These are phyloP conservation scores for Conticribra guillardii DNA, from an alignment of 108 stramenopile genomes.

Conservation along the genomic window DNA sequence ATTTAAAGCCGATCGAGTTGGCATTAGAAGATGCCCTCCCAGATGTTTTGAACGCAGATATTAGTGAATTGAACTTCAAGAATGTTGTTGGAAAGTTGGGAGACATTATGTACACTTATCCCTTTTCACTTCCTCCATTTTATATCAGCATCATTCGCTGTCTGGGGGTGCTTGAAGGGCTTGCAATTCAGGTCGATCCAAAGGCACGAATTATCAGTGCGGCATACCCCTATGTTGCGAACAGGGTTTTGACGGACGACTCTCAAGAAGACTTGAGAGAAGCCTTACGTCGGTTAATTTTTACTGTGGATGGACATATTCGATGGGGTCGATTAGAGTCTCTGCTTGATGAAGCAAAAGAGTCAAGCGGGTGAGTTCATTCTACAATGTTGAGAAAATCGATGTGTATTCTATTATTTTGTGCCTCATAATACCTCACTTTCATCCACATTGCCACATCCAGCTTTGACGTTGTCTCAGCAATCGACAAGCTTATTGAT, in stretches of 20 bases:
- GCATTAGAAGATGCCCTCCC: slow-evolving; percentile 91
- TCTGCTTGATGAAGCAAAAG: slow-evolving; percentile 84
- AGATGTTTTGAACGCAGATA: slow-evolving; percentile 92
- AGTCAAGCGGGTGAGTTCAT: slow-evolving; percentile 43
- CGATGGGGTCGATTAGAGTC: slow-evolving; percentile 92
- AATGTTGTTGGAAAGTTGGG: slow-evolving; percentile 95
- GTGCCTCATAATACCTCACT: too few species aligned
- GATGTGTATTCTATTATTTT: too few species aligned
- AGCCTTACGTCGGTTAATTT: slow-evolving; percentile 77
- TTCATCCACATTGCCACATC: not conserved
- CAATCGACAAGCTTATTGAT: slow-evolving; percentile 81
- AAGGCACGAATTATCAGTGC: slow-evolving; percentile 88
- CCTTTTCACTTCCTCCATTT: slow-evolving; percentile 95
- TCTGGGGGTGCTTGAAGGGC: slow-evolving; percentile 94
- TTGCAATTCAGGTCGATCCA: slow-evolving; percentile 95
- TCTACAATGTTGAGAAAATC: too few species aligned
- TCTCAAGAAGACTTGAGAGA: slow-evolving; percentile 84
- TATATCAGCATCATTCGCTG: slow-evolving; percentile 98
- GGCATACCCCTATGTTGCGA: slow-evolving; percentile 96
- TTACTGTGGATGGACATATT: slow-evolving; percentile 82
- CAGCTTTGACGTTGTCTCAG: slow-evolving; percentile 81
- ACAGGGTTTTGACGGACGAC: slow-evolving; percentile 91
- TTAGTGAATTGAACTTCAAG: slow-evolving; percentile 95
- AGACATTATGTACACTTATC: slow-evolving; percentile 97
- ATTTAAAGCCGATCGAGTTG: slow-evolving; percentile 86